Percentiles rank a stretch among this genome's conserved stretches.
Conservation (phyloP, 2,329 filamentous ascomycete species). For the Scleromitrula shiraiana region DNA sequence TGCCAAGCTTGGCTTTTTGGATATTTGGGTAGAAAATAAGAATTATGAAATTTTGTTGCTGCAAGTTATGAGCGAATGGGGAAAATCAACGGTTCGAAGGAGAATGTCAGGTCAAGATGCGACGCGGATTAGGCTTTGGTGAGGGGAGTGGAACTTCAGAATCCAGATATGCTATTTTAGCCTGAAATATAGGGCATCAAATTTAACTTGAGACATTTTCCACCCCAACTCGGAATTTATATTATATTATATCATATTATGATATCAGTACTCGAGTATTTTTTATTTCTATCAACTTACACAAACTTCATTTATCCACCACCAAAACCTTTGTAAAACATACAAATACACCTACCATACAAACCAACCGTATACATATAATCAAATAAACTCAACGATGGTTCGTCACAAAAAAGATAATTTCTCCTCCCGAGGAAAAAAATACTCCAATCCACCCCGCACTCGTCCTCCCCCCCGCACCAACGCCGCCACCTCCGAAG, state of each 20-base stretch:
- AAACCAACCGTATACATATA: background rate
- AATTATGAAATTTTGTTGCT: no score
- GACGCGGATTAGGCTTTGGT: no score
- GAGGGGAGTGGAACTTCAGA: no score
- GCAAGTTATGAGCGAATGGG: no score
- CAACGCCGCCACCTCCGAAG: slow-evolving; percentile 38
- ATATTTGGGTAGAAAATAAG: no score
- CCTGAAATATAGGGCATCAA: slow-evolving; percentile 2
- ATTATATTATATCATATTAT: no score
- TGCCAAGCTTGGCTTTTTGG: slow-evolving; percentile 1
- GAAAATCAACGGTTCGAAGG: no score
- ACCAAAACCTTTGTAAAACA: background rate
- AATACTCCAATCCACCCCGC: slow-evolving; percentile 52
- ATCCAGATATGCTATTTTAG: no score
- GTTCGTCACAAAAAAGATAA: slow-evolving; percentile 94
- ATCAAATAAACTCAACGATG: slow-evolving; percentile 44
- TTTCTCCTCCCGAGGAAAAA: slow-evolving; percentile 59
- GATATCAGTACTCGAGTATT: no score
- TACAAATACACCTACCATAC: background rate
- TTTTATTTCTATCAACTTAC: no score
- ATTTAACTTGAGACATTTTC: background rate
- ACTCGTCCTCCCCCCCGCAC: slow-evolving; percentile 34
- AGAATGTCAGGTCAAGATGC: no score
- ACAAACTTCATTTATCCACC: no score
- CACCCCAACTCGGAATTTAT: slow-evolving; percentile 1